These are phyloP conservation scores for Podila epicladia DNA, from an alignment of 192 early-diverging fungal species.

Conservation along the genomic window DNA sequence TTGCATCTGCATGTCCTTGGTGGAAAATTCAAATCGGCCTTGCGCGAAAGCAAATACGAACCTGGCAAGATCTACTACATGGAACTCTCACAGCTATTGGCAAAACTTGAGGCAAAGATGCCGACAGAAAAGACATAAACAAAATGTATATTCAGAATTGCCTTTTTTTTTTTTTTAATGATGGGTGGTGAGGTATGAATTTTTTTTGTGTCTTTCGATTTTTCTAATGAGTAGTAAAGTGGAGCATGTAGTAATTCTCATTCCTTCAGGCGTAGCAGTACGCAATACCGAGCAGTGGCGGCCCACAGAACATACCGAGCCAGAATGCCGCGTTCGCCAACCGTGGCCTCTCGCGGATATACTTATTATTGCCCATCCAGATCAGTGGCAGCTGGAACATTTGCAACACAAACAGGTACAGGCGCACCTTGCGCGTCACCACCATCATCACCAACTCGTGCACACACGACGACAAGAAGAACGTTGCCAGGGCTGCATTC, in stretches of 20 bases:
- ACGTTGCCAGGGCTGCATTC: slow-evolving; percentile 82
- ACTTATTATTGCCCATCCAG: slow-evolving; percentile 64
- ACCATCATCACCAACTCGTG: slow-evolving; percentile 88
- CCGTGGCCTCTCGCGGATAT: slow-evolving; percentile 68
- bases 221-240: neutral
- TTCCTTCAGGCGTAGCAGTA: slow-evolving; percentile 64
- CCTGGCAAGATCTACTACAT: slow-evolving; percentile 21
- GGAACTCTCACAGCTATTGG: slow-evolving; percentile 20
- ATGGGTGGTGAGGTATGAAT: neutral
- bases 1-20: slow-evolving; percentile 75
- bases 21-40: slow-evolving; percentile 56
- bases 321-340: slow-evolving; percentile 91
- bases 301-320: slow-evolving; percentile 89
- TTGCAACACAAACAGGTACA: slow-evolving; percentile 86
- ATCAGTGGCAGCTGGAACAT: slow-evolving; percentile 95
- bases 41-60: slow-evolving; percentile 18
- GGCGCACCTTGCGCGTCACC: slow-evolving; percentile 67
- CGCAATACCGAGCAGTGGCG: slow-evolving; percentile 80
- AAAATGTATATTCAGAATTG: neutral
- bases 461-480: slow-evolving; percentile 79
- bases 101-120: slow-evolving; percentile 8
- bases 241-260: neutral
- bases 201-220: neutral
- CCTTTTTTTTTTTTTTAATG: slow-evolving; percentile 13
- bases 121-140: neutral